Evolutionary conservation across 2,329 filamentous ascomycete species (phyloP).

Genomic region (Cladosporium cucumerinum): DNA sequence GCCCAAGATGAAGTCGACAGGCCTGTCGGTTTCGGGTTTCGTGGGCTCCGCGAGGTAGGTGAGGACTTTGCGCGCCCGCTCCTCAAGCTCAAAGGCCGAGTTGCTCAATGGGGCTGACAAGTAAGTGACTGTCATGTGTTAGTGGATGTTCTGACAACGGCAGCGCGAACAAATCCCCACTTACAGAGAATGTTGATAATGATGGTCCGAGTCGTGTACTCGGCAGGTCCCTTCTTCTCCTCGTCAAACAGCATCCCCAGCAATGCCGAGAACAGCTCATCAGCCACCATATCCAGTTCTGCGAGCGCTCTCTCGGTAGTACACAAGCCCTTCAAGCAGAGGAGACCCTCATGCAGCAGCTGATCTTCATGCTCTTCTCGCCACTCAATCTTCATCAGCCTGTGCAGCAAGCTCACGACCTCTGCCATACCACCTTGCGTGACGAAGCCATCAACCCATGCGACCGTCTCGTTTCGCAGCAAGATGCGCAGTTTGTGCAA

Average conservation of each 20-base stretch:
- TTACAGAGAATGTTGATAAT: constrained; percentile 76
- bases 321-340: constrained; percentile 90
- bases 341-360: constrained; percentile 83
- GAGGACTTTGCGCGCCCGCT: constrained; percentile 69
- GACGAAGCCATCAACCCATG: constrained; percentile 93
- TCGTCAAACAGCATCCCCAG: constrained; percentile 90
- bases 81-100: constrained; percentile 47
- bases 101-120: constrained; percentile 61
- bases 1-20: constrained; percentile 80
- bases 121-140: constrained; percentile 60
- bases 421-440: constrained; percentile 87
- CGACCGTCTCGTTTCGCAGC: constrained; percentile 88
- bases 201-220: constrained; percentile 89
- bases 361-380: constrained; percentile 96
- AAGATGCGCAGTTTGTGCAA: constrained; percentile 88
- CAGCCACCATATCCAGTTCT: constrained; percentile 75
- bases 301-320: constrained; percentile 84
- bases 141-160: background rate
- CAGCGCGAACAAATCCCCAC: constrained; percentile 16
- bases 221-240: constrained; percentile 96
- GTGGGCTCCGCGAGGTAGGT: constrained; percentile 76
- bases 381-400: constrained; percentile 97
- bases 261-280: constrained; percentile 78
- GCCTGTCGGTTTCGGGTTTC: constrained; percentile 69
- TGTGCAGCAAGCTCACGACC: constrained; percentile 77